phyloP scores from a whole-genome alignment of 352 stramenopile genomes.

The Discostella stelligera region DNA sequence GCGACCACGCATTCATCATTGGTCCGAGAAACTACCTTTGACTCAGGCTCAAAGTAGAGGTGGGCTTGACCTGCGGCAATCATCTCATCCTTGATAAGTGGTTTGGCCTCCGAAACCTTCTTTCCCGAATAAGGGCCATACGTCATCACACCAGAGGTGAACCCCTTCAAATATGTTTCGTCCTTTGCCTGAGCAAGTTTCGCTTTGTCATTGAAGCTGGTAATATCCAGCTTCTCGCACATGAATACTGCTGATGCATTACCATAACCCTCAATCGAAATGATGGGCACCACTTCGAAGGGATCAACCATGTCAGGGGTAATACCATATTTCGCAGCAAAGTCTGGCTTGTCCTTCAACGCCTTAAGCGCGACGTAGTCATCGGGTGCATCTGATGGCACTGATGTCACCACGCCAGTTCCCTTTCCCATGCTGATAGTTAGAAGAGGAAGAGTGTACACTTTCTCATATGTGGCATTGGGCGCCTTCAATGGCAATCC shows the following conservation, averaged over 20 bases:
- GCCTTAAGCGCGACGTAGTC: conserved; percentile 98
- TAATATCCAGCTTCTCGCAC: conserved; percentile 95
- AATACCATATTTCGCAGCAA: conserved; percentile 98
- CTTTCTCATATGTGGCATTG: conserved; percentile 95
- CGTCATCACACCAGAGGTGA: conserved; percentile 98
- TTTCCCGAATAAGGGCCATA: conserved; percentile 89
- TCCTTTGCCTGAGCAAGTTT: conserved; percentile 98
- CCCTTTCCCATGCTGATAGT: conserved; percentile 99
- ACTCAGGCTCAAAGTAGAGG: conserved; percentile 99
- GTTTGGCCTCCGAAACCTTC: conserved; percentile 98
- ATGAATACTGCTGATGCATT: conserved; percentile 94
- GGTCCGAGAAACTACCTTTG: conserved; percentile 92
- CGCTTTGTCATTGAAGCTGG: conserved; percentile 97
- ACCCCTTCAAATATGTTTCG: conserved; percentile 97
- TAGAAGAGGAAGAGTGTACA: conserved; percentile 99
- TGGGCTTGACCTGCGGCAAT: conserved; percentile 91
- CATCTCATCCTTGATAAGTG: conserved; percentile 94
- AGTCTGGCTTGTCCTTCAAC: conserved; percentile 97
- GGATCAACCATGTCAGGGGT: conserved; percentile 97
- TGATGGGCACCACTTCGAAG: conserved; percentile 99
- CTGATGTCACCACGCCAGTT: conserved; percentile 98
- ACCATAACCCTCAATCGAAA: conserved; percentile 98
- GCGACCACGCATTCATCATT: conserved; percentile 99
- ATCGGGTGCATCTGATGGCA: conserved; percentile 98
- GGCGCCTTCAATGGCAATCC: conserved; percentile 93